Base-by-base conservation (phyloP, 371 early-diverging fungal genomes). In the Chytridiales sp. region DNA sequence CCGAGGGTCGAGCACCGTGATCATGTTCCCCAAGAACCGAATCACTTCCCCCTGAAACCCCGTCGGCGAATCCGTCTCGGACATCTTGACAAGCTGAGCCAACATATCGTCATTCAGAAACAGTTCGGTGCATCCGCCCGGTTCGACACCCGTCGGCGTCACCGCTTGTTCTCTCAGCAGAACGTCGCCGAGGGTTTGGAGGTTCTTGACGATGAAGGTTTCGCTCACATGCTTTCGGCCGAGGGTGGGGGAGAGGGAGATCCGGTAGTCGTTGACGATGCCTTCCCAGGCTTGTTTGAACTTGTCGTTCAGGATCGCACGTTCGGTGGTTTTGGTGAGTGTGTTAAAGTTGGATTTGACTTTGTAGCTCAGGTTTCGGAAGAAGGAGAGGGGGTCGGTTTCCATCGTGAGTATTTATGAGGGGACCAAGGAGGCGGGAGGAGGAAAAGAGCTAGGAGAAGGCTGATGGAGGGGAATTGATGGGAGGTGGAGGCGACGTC, bases 111-210 rank as follows among this genome's bases (percentile, higher is more conserved):
- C 86, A 61, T 88, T 91, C 59, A 97, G 78, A 52, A 94, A 86
- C 49, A 89, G 87, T 66, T 97, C 97, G 83, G 93, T 93, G 70
- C 95, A 94, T 0, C 87, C 83, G 22, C 93, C 95, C 0, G 69
- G 49, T 19, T 75, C 70, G 38, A 69, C 66, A 38, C 60, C 61
- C 66, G n/a, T 70, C 66, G 27, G 50, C 42, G 36, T n/a, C n/a
- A 65, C 35, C 11, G 73, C 86, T 64, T 93, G 91, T 75, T 97
- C 97, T 68, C 91, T 91, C 11, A 94, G 88, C 11, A 97, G 78
- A 61, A 94, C 74, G 72, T 94, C 93, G 3, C 89, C 87, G 88
- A 96, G 93, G 38, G 76, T 75, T 48, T 87, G 83, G 46, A 96
- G 81, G 48, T 80, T 81, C 27, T 59, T 51, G 13, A 92, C 88